phyloP scores from a whole-genome alignment of 495 filamentous ascomycete species.

The Terfezia claveryi region DNA sequence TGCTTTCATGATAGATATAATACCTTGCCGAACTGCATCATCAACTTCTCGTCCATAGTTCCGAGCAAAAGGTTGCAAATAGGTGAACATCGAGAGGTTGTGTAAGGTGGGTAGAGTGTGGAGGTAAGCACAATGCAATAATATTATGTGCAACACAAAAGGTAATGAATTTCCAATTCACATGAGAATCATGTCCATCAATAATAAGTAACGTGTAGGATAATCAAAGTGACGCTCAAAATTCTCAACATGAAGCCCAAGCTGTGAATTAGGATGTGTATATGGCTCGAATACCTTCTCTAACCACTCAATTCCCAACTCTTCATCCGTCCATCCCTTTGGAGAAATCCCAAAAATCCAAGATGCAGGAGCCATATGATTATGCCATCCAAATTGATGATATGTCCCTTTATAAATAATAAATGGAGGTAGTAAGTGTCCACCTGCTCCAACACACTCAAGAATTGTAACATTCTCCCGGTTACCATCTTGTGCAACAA shows the following conservation, averaged over 20 bases:
- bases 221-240: background rate
- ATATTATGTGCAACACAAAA: constrained; percentile 4
- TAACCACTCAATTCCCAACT: constrained; percentile 2
- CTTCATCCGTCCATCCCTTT: constrained; percentile 3
- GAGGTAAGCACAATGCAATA: constrained; percentile 4
- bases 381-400: constrained; percentile 5
- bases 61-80: background rate
- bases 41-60: constrained; percentile 4
- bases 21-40: background rate
- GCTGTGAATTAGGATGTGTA: background rate
- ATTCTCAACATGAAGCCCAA: background rate
- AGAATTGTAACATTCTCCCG: background rate
- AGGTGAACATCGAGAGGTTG: constrained; percentile 5
- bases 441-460: background rate
- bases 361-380: background rate
- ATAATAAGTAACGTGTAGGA: constrained; percentile 6
- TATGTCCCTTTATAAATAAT: constrained; percentile 4
- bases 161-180: constrained; percentile 7
- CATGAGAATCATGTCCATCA: constrained; percentile 3
- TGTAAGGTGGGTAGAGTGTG: constrained; percentile 4
- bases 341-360: background rate
- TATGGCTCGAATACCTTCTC: constrained; percentile 1
- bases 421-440: background rate
- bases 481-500: background rate
- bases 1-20: background rate